Evolutionary conservation across 345 rosid genomes (phyloP).

Genomic region (Iberis pinnata): DNA sequence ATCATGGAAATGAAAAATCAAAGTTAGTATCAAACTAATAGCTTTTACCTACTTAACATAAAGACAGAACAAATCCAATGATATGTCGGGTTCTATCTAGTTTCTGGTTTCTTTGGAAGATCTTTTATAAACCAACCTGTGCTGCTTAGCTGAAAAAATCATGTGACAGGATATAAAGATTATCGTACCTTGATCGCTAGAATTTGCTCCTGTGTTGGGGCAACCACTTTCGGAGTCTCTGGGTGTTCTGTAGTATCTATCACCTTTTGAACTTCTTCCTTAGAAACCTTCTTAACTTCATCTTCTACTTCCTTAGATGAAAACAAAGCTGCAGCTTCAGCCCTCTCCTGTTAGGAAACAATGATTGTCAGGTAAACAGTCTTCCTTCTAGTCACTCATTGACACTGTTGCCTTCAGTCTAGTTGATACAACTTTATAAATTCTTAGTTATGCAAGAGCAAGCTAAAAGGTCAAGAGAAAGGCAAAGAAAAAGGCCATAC

Average conservation of each 20-base stretch:
- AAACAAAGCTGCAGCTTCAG: constrained; percentile 75
- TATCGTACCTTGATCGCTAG: constrained; percentile 71
- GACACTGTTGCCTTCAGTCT: too few species aligned
- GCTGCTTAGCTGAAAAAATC: background rate
- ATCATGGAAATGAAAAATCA: constrained; percentile 16
- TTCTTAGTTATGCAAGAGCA: too few species aligned
- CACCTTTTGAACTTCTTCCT: constrained; percentile 51
- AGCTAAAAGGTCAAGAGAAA: too few species aligned
- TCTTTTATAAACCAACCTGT: background rate
- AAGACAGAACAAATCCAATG: background rate
- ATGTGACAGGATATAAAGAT: background rate
- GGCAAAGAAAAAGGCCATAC: too few species aligned
- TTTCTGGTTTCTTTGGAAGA: constrained; percentile 4
- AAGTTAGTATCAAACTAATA: constrained; percentile 21
- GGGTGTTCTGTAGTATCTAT: constrained; percentile 49
- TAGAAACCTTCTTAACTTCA: constrained; percentile 60
- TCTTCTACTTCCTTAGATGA: constrained; percentile 89
- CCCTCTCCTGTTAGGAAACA: constrained; percentile 56
- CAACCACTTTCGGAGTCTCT: constrained; percentile 62
- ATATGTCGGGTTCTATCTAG: constrained; percentile 3
- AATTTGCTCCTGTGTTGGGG: constrained; percentile 93
- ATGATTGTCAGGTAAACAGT: constrained; percentile 3
- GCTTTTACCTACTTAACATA: background rate
- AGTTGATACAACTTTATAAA: too few species aligned
- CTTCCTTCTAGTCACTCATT: too few species aligned